Base-by-base conservation (phyloP, 1,284 basidiomycete genomes). In the Schizopora paradoxa region DNA sequence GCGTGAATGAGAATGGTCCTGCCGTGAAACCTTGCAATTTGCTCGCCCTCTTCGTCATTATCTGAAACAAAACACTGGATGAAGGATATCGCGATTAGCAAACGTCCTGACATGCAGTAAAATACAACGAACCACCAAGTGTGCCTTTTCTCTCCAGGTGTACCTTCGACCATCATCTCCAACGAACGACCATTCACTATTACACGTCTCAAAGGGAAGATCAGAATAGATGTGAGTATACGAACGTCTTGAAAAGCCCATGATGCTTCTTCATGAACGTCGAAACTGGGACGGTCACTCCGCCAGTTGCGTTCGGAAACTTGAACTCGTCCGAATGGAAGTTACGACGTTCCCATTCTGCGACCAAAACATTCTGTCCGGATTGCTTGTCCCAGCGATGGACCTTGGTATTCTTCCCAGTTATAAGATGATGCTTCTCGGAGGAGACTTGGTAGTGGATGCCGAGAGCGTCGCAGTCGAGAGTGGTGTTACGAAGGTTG, bases 401-500 rank as follows among this genome's bases (percentile, higher is more conserved):
- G 14, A 42, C 25, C 4, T 27, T 42, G 33, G 18, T 35, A 2
- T 19, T 4, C 33, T 22, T 16, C 10, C 22, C 18, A 35, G 33
- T 8, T 3, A 10, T 16, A 16, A 35, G 22, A 10, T n/a, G 18
- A 11, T 27, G 22, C 28, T 31, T 14, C 3, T 27, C 28, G 3
- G 41, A 32, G 21, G 41, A 42, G 13, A 42, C 16, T n/a, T 42
- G 26, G n/a, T 42, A 42, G 19, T 42, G 27, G 14, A 33, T 3
- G 16, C 41, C 41, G 4, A 42, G 28, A 8, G 41, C 41, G 16
- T 42, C 41, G 14, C 41, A 42, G 8, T 32, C 25, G 27, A 31
- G 22, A 3, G 26, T 31, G 13, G 11, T 18, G 14, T 42, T 42
- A 23, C 41, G 16, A 10, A 31, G 29, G 29, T 22, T 29, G 14